Evolutionary conservation across 2,329 filamentous ascomycete species (phyloP), one percentile per base, ranked within the genome.

Genomic region (Calonectria fujianensis): DNA sequence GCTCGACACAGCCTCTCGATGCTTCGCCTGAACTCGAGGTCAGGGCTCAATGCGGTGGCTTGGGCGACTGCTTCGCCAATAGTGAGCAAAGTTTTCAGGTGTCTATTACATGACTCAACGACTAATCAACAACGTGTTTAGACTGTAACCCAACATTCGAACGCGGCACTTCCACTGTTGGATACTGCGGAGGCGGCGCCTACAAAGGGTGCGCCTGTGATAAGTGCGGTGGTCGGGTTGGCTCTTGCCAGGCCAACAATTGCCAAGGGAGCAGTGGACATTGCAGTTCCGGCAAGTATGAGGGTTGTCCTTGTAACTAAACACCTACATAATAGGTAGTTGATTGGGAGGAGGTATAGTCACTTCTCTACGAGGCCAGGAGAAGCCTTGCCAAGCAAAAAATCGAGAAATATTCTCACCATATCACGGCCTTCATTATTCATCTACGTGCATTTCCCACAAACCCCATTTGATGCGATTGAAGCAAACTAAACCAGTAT

Each of bases 221-320:
- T 14, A 63, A 63, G 13, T 63, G 35, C 24, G 57, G 57, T 20
- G 35, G 24, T 20, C 13, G 32, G 27, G 35, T 41, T 29, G 57
- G 57, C 4, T 41, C 57, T 20, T 63, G 57, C 37, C 13, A 13
- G 24, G 57, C n/a, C 35, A 63, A 63, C 37, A 29, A 29, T 20
- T 41, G 57, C 24, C 35, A 63, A 24, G 57, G 57, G 20, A 63
- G 39, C 10, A n/a, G 39, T 18, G n/a, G 24, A 29, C 35, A 41
- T 63, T 63, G 57, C n/a, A 29, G 13, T 10, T 6, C 57, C 18
- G 57, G 57, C 7, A 9, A 29, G 10, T 63, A 63, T 63, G 24
- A 41, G 35, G 57, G 57, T n/a, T 63, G 57, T 18, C 57, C 57
- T 29, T 61, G 35, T 39, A 27, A 41, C 13, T 61, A 41, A 27